phyloP scores from a whole-genome alignment of 768 basidiomycete species.

The Pleurotus platypus region DNA sequence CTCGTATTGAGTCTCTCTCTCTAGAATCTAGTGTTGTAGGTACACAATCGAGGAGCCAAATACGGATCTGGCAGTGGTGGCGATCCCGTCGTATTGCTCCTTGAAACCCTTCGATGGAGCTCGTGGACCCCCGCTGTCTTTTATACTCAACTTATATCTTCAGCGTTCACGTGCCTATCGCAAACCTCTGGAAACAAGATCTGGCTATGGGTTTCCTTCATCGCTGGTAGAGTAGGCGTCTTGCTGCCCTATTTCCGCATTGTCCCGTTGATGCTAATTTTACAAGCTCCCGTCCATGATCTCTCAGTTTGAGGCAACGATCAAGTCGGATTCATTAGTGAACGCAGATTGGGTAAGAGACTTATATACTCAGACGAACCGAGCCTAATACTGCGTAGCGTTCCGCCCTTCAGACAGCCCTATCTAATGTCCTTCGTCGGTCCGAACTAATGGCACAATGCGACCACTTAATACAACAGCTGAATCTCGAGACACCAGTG shows the following conservation, averaged over 20 bases:
- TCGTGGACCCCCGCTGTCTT: slow-evolving; percentile 62
- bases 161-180: slow-evolving; percentile 59
- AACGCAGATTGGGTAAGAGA: slow-evolving; percentile 58
- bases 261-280: not conserved
- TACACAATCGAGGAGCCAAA: slow-evolving; percentile 52
- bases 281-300: slow-evolving; percentile 61
- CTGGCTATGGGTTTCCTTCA: slow-evolving; percentile 66
- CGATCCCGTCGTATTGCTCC: slow-evolving; percentile 50
- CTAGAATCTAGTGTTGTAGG: slow-evolving; percentile 29
- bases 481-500: slow-evolving; percentile 13
- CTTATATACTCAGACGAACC: not conserved
- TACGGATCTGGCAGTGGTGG: slow-evolving; percentile 60
- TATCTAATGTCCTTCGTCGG: slow-evolving; percentile 45
- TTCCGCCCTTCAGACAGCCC: slow-evolving; percentile 43
- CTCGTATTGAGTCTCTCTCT: not conserved
- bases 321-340: slow-evolving; percentile 48
- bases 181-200: slow-evolving; percentile 36
- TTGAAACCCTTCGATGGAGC: slow-evolving; percentile 56
- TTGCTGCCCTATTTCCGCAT: slow-evolving; percentile 1
- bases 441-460: slow-evolving; percentile 55
- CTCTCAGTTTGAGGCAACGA: slow-evolving; percentile 46
- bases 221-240: slow-evolving; percentile 62
- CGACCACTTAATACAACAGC: slow-evolving; percentile 39
- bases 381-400: slow-evolving; percentile 20
- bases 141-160: slow-evolving; percentile 63